Evolutionary conservation across 805 yeast genomes (phyloP), one percentile per base, ranked within the genome.

Genomic region (Metschnikowia orientalis): DNA sequence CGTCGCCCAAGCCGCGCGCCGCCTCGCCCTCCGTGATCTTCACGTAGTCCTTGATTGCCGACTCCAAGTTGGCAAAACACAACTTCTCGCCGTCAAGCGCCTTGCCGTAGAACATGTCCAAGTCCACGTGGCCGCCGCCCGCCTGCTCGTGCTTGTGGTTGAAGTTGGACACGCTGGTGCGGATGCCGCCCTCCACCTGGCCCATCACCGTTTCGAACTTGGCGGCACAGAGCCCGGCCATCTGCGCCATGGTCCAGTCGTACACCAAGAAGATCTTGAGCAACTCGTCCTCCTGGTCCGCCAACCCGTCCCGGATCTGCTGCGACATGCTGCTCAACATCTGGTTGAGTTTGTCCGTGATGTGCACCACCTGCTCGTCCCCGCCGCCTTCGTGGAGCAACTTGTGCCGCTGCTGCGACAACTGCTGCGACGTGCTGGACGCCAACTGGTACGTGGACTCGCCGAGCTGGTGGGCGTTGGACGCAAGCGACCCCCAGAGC

Each of bases 31-130:
- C 34, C 45, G 56, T 45, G 55, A 63, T 36, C 53, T 46, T 54
- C 18, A 36, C 29, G 35, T 52, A 65, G 39, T 59, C 61, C 65
- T 74, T 71, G 32, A 80, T 71, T n/a, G 79, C 77, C 34, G 78
- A 76, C 18, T 87, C 95, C 47, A 90, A 69, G 52, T 87, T 89
- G 4, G 97, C 97, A 48, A 75, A 70, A 24, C 94, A 82, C 38
- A 92, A 71, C 56, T 92, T 90, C 50, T 84, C 94, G 9, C 92
- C 97, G 55, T 87, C 95, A 26, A 77, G 73, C 1, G 77, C 50
- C 42, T 82, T 81, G 6, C 97, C 97, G 13, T 71, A 63, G 53
- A 88, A 86, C 45, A 84, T 56, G 41, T 81, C 81, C 48, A 90
- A 71, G 30, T 75, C 74, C 37, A 37, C 45, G 8, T 44, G 42